Percentiles rank a stretch among this genome's conserved stretches.
Evolutionary conservation across 768 basidiomycete species (phyloP).

Genomic region (Ramaria sp.): DNA sequence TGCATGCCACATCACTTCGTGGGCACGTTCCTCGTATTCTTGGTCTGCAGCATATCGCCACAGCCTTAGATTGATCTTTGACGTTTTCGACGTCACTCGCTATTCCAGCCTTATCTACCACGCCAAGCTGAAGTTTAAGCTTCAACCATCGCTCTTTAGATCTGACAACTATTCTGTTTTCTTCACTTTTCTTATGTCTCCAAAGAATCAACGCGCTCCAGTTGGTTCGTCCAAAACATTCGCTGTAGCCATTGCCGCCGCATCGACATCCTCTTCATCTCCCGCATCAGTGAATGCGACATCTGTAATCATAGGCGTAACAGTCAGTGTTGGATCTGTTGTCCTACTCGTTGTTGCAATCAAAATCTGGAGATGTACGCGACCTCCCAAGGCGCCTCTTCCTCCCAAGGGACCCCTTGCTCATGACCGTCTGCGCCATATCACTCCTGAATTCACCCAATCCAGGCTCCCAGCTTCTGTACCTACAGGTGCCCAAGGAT

Average conservation of each 20-base stretch:
- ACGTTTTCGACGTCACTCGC: no score
- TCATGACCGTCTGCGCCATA: slow-evolving; percentile 42
- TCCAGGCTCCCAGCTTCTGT: slow-evolving; percentile 18
- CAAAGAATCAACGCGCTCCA: no score
- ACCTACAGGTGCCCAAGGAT: slow-evolving; percentile 16
- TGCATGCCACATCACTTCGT: no score
- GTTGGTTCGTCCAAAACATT: background rate
- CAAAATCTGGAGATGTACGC: slow-evolving; percentile 24
- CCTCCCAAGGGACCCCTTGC: slow-evolving; percentile 59
- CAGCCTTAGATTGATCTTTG: no score
- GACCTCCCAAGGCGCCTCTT: slow-evolving; percentile 30
- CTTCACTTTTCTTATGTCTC: no score
- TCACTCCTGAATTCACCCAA: slow-evolving; percentile 21
- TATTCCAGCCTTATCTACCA: no score
- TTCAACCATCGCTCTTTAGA: no score
- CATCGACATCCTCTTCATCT: background rate
- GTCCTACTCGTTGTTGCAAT: slow-evolving; percentile 27
- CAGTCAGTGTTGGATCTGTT: slow-evolving; percentile 29
- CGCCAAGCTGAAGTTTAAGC: no score
- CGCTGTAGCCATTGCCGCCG: background rate
- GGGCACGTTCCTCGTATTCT: no score
- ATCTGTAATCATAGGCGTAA: slow-evolving; percentile 23
- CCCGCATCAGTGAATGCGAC: background rate
- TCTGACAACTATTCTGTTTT: no score
- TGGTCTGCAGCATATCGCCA: no score